Conservation (phyloP, 164 flowering plant genomes). For the Cinnamomum micranthum region DNA sequence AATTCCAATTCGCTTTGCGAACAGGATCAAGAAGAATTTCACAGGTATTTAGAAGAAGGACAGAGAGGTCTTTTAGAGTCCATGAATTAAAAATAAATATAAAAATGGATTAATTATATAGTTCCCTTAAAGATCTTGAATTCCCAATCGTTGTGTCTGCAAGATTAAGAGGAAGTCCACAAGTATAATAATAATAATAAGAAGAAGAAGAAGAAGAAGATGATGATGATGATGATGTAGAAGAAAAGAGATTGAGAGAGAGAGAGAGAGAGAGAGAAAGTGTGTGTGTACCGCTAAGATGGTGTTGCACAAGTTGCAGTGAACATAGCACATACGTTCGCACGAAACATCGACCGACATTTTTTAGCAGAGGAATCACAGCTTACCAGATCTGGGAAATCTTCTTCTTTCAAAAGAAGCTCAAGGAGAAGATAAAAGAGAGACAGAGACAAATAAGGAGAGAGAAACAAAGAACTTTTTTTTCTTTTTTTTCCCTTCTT, state of each 20-base stretch:
- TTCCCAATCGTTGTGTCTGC: too few relatives aligned
- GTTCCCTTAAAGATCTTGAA: too few relatives aligned
- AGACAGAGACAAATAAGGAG: neutral
- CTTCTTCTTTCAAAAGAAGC: neutral
- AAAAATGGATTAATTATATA: too few relatives aligned
- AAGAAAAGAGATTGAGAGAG: slow-evolving; percentile 5
- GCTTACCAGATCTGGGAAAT: slow-evolving; percentile 15
- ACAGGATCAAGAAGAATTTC: too few relatives aligned
- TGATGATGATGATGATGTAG: neutral
- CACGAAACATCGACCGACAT: slow-evolving; percentile 62
- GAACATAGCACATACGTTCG: slow-evolving; percentile 82
- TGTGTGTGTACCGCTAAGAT: slow-evolving; percentile 67
- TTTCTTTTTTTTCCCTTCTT: too few relatives aligned
- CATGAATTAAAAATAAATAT: too few relatives aligned
- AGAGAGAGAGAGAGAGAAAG: slow-evolving; percentile 2
- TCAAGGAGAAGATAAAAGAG: neutral
- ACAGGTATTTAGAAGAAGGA: too few relatives aligned
- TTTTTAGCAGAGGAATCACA: slow-evolving; percentile 6
- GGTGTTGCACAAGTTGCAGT: slow-evolving; percentile 98
- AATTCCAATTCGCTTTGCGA: too few relatives aligned
- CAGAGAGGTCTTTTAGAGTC: too few relatives aligned
- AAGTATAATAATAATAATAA: neutral
- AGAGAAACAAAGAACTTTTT: neutral
- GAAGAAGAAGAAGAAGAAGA: neutral
- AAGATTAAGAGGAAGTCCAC: slow-evolving; percentile 3